Conservation (phyloP, 1,284 basidiomycete species). For the Phlebopus sp. region DNA sequence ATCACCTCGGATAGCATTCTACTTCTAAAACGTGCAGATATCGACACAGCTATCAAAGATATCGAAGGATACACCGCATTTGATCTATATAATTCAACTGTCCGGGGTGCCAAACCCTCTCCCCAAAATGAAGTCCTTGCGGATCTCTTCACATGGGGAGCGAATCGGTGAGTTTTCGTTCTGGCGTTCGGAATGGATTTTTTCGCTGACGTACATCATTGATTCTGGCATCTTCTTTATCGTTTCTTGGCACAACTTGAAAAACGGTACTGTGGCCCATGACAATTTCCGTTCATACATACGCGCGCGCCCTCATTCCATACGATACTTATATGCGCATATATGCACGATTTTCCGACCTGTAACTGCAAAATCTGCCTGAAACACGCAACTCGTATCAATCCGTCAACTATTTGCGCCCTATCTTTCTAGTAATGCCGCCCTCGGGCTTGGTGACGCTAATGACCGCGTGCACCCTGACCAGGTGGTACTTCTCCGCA, state of each 20-base stretch:
- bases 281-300: not conserved
- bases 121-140: constrained; percentile 36
- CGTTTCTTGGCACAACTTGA: no score
- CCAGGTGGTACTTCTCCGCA: constrained; percentile 58
- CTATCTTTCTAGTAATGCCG: constrained; percentile 61
- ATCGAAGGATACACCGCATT: constrained; percentile 90
- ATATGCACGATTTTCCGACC: not conserved
- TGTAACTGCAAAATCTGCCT: constrained; percentile 7
- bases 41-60: constrained; percentile 79
- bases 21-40: constrained; percentile 73
- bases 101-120: constrained; percentile 70
- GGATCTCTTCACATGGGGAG: constrained; percentile 90
- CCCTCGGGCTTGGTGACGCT: constrained; percentile 80
- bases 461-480: constrained; percentile 83
- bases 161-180: constrained; percentile 68
- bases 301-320: not conserved
- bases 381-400: not conserved
- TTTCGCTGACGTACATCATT: not conserved
- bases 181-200: not conserved
- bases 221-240: no score
- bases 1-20: constrained; percentile 52
- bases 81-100: constrained; percentile 91
- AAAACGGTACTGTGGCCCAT: no score
- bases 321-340: not conserved
- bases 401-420: not conserved